phyloP scores from a whole-genome alignment of 129 eudicot species.

The Cynara cardunculus region DNA sequence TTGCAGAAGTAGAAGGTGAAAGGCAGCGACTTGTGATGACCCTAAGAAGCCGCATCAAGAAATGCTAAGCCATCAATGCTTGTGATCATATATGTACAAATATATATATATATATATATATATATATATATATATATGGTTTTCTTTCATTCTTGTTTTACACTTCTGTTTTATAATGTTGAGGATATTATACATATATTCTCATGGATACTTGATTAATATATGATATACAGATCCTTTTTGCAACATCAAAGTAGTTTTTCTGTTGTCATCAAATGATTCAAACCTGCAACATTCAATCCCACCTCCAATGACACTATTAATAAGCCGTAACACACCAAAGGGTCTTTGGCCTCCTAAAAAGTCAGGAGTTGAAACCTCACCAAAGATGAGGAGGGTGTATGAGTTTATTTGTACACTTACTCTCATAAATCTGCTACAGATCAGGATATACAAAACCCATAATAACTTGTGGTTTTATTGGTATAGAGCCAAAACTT shows the following conservation, averaged over 20 bases:
- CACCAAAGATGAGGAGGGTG: too few species aligned
- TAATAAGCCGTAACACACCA: too few species aligned
- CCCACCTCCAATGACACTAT: too few species aligned
- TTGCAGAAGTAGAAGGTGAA: conserved; percentile 99
- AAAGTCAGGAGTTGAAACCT: too few species aligned
- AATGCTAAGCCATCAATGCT: conserved; percentile 21
- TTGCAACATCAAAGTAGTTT: not conserved
- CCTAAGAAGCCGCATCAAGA: conserved; percentile 63
- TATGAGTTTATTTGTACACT: too few species aligned
- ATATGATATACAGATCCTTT: conserved; percentile 10
- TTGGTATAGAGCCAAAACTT: not conserved
- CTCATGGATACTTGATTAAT: conserved; percentile 6
- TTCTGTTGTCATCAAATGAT: not conserved
- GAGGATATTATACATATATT: not conserved
- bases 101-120: conserved; percentile 7
- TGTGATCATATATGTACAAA: conserved; percentile 16
- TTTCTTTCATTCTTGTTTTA: conserved; percentile 13
- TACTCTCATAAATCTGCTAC: not conserved
- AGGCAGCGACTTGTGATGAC: conserved; percentile 84
- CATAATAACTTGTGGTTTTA: too few species aligned
- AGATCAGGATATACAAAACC: not conserved
- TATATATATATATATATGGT: conserved; percentile 5
- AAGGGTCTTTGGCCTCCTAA: too few species aligned
- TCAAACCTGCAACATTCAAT: too few species aligned
- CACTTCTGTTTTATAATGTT: not conserved